Evolutionary conservation across 768 basidiomycete genomes (phyloP).

Genomic region (Boletus fagicola): DNA sequence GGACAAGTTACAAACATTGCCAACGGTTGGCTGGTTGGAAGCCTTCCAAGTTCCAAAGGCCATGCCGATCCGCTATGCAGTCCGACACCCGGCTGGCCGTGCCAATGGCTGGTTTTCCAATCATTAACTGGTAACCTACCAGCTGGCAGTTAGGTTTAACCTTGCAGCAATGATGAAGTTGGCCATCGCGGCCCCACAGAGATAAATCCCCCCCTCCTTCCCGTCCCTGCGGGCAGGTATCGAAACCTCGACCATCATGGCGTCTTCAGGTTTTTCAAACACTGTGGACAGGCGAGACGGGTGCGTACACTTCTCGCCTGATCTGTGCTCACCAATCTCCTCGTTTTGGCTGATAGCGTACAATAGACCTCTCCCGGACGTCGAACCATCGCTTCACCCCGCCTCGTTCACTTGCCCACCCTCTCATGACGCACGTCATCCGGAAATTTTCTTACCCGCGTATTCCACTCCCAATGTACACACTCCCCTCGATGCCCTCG

Average conservation of each 20-base stretch:
- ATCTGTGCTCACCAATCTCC: background rate
- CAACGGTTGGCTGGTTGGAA: background rate
- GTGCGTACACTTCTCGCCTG: background rate
- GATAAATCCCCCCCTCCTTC: background rate
- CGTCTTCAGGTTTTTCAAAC: background rate
- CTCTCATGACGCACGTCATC: background rate
- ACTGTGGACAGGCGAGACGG: background rate
- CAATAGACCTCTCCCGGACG: background rate
- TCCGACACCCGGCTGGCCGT: background rate
- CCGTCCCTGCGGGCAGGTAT: too few species aligned
- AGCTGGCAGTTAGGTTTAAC: background rate
- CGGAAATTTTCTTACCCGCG: too few species aligned
- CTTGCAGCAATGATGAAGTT: background rate
- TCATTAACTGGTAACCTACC: background rate
- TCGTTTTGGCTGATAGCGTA: background rate
- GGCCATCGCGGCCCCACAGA: background rate
- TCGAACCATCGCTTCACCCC: background rate
- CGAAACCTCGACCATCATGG: background rate
- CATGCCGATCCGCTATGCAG: background rate
- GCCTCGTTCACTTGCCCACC: background rate
- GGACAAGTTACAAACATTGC: background rate
- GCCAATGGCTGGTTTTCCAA: background rate
- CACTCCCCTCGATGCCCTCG: too few species aligned
- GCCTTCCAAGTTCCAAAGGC: slow-evolving; percentile 5
- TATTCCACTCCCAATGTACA: background rate